Evolutionary conservation across 345 rosid species (phyloP).

Genomic region (Eucalyptus sp.): DNA sequence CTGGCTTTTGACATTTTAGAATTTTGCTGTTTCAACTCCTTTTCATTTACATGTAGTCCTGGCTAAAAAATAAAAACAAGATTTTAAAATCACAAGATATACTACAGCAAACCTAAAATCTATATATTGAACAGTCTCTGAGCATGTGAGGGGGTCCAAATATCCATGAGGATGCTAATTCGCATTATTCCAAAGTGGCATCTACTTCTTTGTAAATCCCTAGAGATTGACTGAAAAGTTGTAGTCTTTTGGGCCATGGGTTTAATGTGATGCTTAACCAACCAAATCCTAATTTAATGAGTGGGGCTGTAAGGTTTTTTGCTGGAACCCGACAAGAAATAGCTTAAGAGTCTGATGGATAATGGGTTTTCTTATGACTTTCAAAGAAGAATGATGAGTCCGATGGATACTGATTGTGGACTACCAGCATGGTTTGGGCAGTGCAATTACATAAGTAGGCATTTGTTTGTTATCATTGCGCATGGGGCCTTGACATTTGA

Average conservation of each 20-base stretch:
- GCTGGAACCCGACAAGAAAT: not conserved
- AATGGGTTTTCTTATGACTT: not conserved
- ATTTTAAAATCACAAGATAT: not conserved
- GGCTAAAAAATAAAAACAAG: not conserved
- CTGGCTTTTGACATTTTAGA: not conserved
- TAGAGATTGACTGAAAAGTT: not conserved
- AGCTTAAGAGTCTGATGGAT: not conserved
- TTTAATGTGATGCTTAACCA: not conserved
- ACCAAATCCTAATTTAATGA: not conserved
- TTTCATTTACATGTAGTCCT: not conserved
- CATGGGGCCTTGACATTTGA: not conserved
- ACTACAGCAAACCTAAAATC: not conserved
- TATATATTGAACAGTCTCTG: not conserved
- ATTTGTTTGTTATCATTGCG: not conserved
- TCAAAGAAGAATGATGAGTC: not conserved
- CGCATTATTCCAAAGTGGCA: not conserved
- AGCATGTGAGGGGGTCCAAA: not conserved
- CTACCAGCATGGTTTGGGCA: not conserved
- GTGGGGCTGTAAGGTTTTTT: not conserved
- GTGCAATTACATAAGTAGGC: not conserved
- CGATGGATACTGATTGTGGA: not conserved
- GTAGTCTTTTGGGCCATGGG: not conserved
- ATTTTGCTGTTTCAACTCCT: not conserved
- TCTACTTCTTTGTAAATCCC: not conserved
- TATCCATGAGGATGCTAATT: not conserved